These are phyloP conservation scores for Leptomonas pyrrhocoris DNA, from an alignment of 208 protist species.

Conservation along the genomic window DNA sequence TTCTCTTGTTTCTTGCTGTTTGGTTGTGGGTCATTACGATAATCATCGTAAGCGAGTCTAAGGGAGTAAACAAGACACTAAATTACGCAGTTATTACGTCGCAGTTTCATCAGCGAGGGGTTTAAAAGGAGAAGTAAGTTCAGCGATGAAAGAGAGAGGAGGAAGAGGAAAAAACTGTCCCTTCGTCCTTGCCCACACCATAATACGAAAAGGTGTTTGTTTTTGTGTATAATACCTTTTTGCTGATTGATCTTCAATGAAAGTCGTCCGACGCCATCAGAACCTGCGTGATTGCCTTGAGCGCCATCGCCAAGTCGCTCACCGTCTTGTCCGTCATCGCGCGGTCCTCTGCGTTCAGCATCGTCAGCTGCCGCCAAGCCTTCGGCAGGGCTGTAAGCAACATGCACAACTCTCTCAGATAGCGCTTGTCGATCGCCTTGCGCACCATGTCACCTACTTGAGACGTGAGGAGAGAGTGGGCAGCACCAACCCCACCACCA, in stretches of 20 bases:
- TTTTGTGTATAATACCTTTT: no score
- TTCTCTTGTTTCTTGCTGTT: no score
- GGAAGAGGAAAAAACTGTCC: no score
- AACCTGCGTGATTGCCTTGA: constrained; percentile 77
- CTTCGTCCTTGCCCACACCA: no score
- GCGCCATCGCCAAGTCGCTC: constrained; percentile 52
- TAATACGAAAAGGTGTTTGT: no score
- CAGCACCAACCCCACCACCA: background rate
- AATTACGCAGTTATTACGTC: no score
- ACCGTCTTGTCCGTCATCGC: constrained; percentile 55
- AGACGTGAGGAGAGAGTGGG: constrained; percentile 7
- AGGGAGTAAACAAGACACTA: no score
- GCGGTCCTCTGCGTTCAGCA: constrained; percentile 61
- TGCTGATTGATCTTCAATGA: constrained; percentile 13
- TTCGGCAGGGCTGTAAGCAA: constrained; percentile 63
- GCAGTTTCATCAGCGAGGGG: no score
- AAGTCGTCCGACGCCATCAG: constrained; percentile 80
- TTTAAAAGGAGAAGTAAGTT: no score
- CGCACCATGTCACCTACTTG: constrained; percentile 39
- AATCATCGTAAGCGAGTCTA: no score
- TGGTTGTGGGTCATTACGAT: no score
- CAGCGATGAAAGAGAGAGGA: no score
- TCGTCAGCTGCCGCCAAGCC: constrained; percentile 56
- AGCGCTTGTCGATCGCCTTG: constrained; percentile 55
- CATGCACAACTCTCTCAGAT: constrained; percentile 72